Evolutionary conservation across 352 stramenopile genomes (phyloP), one percentile per base, ranked within the genome.

Genomic region (Pilasporangium apinafurcum): DNA sequence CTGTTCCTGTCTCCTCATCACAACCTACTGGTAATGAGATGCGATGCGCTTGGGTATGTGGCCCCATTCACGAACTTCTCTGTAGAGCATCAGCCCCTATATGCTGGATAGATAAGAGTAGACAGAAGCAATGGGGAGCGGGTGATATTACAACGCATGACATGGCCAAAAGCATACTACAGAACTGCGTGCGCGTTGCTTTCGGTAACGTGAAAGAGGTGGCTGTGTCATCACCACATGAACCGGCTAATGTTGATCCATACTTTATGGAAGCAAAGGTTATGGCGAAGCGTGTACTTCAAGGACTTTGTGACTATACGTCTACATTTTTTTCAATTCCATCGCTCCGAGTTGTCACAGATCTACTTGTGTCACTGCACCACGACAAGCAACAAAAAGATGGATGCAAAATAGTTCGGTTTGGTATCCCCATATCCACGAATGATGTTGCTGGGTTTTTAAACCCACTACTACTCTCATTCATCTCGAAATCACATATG

Each of bases 161-260:
- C 7, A 7, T 56, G 10, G 48, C 33, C 6, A 36, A 40, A 10
- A 20, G 22, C 8, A 21, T 67, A 31, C 10, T 67, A 25, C 4
- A 22, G 21, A 52, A 63, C 44, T 32, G 62, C 37, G 35, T 63
- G 14, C 53, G 49, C 9, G 35, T 63, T 20, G 58, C 53, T 9
- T 67, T 45, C 28, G 16, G 21, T 21, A 26, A 39, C 18, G 10
- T 27, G 8, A 9, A 22, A 21, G 12, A 4, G 37, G 25, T 5
- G 21, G n/a, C 5, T 37, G n/a, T 5, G 20, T 14, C 18, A 37
- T 21, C 13, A 33, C 27, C 25, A 46, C 20, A 21, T 13, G 10
- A 39, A 16, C 7, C n/a, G 22, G 12, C 30, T 45, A 17, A 37
- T 13, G n/a, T n/a, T n/a, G n/a, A n/a, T n/a, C n/a, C n/a, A n/a